A percentile compares a stretch with the other conserved stretches of the same genome.
Evolutionary conservation across 1,284 basidiomycete species (phyloP).

Genomic region (Hemileia vastatrix): DNA sequence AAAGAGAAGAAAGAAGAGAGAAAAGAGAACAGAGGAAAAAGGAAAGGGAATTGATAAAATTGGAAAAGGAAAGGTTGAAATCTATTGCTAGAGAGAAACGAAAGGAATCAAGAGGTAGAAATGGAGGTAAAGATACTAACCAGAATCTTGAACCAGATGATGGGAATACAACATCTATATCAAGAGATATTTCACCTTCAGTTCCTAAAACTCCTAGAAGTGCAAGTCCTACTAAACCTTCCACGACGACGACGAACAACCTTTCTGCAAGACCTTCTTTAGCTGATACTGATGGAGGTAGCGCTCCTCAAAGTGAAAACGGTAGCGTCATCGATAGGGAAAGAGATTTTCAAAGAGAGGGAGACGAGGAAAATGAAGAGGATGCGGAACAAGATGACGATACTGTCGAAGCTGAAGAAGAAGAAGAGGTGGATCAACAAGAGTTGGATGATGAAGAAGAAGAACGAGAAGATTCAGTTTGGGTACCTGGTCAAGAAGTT

Average conservation of each 20-base stretch:
- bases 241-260: too few species aligned
- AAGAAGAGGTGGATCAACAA: slow-evolving; percentile 23
- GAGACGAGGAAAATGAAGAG: slow-evolving; percentile 35
- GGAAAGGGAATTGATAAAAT: slow-evolving; percentile 1
- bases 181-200: not conserved
- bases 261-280: not conserved
- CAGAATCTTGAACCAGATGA: not conserved
- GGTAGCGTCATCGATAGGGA: slow-evolving; percentile 21
- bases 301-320: slow-evolving; percentile 18
- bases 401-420: slow-evolving; percentile 44
- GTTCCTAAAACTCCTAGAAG: not conserved
- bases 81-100: not conserved
- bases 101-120: not conserved
- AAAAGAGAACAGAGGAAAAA: too few species aligned
- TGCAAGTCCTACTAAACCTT: not conserved
- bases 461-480: too few species aligned
- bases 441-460: slow-evolving; percentile 44
- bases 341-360: slow-evolving; percentile 30
- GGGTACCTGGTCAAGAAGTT: slow-evolving; percentile 87
- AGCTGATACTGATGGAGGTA: slow-evolving; percentile 6
- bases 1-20: slow-evolving; percentile 47
- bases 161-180: not conserved
- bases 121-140: not conserved
- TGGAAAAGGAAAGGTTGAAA: not conserved
- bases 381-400: slow-evolving; percentile 34